Percentiles rank a stretch among this genome's conserved stretches.
These are phyloP conservation scores for Melocanna baccifera DNA, from an alignment of 176 grass and related monocot genomes.

Conservation along the genomic window DNA sequence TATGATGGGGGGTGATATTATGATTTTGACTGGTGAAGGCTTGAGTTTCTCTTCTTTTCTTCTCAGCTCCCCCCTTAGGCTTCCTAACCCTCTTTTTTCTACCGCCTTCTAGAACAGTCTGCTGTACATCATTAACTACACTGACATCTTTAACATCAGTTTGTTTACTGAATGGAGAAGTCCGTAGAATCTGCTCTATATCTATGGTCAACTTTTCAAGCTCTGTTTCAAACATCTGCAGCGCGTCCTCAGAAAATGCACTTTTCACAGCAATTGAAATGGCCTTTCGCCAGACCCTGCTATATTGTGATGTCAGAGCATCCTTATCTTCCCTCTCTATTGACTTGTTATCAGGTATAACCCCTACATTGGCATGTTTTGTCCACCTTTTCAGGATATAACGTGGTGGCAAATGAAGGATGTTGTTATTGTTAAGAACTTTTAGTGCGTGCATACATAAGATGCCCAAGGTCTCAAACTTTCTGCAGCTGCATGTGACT, in stretches of 20 bases:
- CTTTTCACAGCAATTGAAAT: conserved; percentile 46
- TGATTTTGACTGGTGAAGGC: neutral
- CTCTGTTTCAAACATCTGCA: conserved; percentile 45
- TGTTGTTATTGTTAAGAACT: conserved; percentile 42
- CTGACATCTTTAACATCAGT: conserved; percentile 33
- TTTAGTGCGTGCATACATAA: conserved; percentile 55
- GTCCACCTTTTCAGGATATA: conserved; percentile 61
- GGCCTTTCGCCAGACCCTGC: conserved; percentile 41
- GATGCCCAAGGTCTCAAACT: conserved; percentile 47
- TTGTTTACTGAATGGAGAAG: conserved; percentile 31
- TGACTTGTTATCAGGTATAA: conserved; percentile 21
- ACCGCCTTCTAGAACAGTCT: neutral
- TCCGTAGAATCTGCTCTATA: conserved; percentile 40
- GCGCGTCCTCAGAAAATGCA: conserved; percentile 39
- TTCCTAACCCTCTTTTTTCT: conserved; percentile 38
- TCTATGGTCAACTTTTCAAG: conserved; percentile 39
- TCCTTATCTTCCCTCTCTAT: conserved; percentile 22
- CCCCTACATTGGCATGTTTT: conserved; percentile 42
- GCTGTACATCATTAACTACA: conserved; percentile 19
- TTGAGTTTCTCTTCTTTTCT: conserved; percentile 40
- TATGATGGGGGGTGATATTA: neutral
- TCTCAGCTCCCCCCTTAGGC: conserved; percentile 5
- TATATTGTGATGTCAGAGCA: conserved; percentile 26
- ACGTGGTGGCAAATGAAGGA: conserved; percentile 43
- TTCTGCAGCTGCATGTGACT: conserved; percentile 52